These are phyloP conservation scores for Coemansia furcata DNA, from an alignment of 192 early-diverging fungal species.

Conservation along the genomic window DNA sequence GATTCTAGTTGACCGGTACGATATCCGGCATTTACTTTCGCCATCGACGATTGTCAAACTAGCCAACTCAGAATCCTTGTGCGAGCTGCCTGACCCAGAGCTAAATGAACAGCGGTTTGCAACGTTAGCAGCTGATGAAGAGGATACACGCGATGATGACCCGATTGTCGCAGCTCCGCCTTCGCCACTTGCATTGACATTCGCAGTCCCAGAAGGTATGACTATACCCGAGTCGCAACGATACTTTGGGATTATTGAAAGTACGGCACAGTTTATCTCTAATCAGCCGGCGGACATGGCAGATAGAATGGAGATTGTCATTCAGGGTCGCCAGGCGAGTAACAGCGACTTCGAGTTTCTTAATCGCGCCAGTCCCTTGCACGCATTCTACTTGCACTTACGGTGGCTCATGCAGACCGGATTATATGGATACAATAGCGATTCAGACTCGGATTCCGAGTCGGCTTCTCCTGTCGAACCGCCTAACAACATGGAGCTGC, in stretches of 20 bases:
- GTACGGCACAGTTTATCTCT: conserved; percentile 67
- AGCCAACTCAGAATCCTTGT: background rate
- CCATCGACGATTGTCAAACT: background rate
- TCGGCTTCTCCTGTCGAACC: background rate
- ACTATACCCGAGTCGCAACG: conserved; percentile 53
- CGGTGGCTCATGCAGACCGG: conserved; percentile 61
- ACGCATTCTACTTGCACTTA: conserved; percentile 72
- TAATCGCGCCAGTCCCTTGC: conserved; percentile 53
- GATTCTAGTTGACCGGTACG: conserved; percentile 30
- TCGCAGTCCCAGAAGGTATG: conserved; percentile 28
- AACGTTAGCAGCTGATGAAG: conserved; percentile 10
- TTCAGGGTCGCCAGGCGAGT: conserved; percentile 71
- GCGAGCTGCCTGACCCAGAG: conserved; percentile 3
- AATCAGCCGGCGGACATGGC: conserved; percentile 50
- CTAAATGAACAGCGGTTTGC: conserved; percentile 20
- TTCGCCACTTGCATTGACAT: conserved; percentile 3
- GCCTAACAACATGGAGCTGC: background rate
- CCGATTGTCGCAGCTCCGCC: background rate
- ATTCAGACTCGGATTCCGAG: conserved; percentile 17
- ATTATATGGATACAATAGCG: conserved; percentile 52
- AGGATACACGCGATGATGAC: conserved; percentile 5
- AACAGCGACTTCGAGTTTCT: conserved; percentile 75
- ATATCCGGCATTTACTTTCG: conserved; percentile 31
- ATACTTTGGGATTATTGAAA: conserved; percentile 67
- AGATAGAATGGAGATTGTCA: conserved; percentile 62